phyloP scores from a whole-genome alignment of 23 red algal species.

The Porphyridium purpureum region DNA sequence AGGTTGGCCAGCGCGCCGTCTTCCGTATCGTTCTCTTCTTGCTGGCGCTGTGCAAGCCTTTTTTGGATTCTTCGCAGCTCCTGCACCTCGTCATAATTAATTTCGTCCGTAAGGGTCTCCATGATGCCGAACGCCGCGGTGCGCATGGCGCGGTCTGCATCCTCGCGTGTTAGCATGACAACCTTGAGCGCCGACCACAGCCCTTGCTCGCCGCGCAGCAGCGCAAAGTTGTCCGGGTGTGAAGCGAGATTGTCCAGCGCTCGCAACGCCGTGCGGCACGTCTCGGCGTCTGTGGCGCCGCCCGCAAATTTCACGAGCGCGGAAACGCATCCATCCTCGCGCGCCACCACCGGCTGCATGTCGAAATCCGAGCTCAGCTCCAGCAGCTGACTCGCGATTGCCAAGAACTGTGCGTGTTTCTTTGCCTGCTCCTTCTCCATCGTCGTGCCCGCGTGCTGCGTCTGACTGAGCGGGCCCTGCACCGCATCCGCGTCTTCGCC shows the following conservation, averaged over 20 bases:
- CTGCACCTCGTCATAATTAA: background rate
- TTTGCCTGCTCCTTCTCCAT: too few relatives aligned
- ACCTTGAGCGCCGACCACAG: background rate
- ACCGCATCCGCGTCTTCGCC: too few relatives aligned
- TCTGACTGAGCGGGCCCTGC: too few relatives aligned
- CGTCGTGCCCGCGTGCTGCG: too few relatives aligned
- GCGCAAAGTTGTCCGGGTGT: background rate
- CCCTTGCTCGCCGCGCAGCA: background rate
- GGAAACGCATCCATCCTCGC: conserved; percentile 1
- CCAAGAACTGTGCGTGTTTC: too few relatives aligned
- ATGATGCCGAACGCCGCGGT: background rate
- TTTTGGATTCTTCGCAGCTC: too few relatives aligned
- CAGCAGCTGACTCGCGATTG: too few relatives aligned
- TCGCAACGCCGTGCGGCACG: background rate
- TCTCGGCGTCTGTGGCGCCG: background rate
- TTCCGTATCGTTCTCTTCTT: too few relatives aligned
- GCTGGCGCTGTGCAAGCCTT: too few relatives aligned
- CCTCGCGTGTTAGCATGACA: background rate
- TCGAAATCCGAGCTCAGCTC: too few relatives aligned
- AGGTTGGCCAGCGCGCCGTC: too few relatives aligned
- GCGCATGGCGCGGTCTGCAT: too few relatives aligned
- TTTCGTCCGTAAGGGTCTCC: background rate
- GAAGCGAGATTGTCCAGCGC: background rate
- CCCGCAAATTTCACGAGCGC: background rate
- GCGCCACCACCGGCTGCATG: conserved; percentile 1